Conservation (phyloP, 2,329 filamentous ascomycete species). For the Aspergillus fischeri region DNA sequence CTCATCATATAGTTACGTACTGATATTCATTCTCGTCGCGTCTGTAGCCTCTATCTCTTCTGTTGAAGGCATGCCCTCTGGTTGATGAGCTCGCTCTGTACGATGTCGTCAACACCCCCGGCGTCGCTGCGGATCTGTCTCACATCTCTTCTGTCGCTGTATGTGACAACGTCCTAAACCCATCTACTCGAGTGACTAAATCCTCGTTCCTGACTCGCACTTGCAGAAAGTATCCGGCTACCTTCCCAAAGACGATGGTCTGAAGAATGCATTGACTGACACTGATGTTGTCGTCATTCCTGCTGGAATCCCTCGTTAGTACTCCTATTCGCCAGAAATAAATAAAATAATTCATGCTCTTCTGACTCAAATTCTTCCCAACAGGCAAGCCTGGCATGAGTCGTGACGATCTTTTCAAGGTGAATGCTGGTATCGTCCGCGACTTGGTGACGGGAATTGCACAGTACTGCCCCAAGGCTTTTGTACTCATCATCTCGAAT, state of each 20-base stretch:
- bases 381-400: conserved; percentile 98
- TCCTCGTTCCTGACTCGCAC: conserved; percentile 24
- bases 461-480: conserved; percentile 86
- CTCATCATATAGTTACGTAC: background rate
- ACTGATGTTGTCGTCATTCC: conserved; percentile 96
- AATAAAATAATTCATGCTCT: background rate
- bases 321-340: background rate
- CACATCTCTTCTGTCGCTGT: conserved; percentile 91
- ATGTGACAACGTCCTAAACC: conserved; percentile 40
- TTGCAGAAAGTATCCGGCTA: conserved; percentile 77
- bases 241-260: conserved; percentile 78
- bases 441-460: conserved; percentile 85
- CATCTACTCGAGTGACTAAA: conserved; percentile 3
- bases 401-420: conserved; percentile 99
- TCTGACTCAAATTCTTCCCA: conserved; percentile 17
- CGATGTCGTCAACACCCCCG: conserved; percentile 98
- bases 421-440: conserved; percentile 97
- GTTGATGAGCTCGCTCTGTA: conserved; percentile 93
- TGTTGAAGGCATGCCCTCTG: conserved; percentile 84
- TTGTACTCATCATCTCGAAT: conserved; percentile 96
- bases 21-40: background rate
- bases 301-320: conserved; percentile 92
- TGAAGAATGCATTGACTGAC: conserved; percentile 83
- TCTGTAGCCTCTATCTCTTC: conserved; percentile 82
- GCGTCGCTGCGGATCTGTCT: conserved; percentile 91